Evolutionary conservation across 352 stramenopile species (phyloP).

Genomic region (Phytopythium delawarense): DNA sequence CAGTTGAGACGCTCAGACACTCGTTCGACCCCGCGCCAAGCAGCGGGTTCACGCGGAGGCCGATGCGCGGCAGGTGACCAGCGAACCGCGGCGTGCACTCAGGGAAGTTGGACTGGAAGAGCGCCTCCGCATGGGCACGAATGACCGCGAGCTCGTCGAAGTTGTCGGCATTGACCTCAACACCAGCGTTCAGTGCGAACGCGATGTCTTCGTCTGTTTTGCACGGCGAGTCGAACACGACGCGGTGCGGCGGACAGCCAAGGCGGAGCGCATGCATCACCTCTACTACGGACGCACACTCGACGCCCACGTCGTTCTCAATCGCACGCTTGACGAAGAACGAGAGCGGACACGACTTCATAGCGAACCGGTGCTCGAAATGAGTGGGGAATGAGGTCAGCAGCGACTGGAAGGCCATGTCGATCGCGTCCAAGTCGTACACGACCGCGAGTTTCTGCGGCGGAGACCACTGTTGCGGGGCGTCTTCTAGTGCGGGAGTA

Average conservation of each 20-base stretch:
- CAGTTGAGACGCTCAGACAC: constrained; percentile 83
- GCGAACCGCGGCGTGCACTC: constrained; percentile 54
- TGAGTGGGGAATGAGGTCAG: constrained; percentile 78
- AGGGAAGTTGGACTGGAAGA: constrained; percentile 83
- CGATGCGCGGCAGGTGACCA: constrained; percentile 71
- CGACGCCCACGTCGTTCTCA: constrained; percentile 69
- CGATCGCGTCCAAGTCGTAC: constrained; percentile 84
- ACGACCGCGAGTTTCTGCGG: constrained; percentile 63
- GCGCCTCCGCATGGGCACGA: constrained; percentile 74
- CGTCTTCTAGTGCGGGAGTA: background rate
- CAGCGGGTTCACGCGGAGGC: constrained; percentile 90
- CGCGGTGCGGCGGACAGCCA: constrained; percentile 60
- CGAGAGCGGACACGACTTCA: constrained; percentile 88
- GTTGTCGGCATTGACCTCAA: constrained; percentile 91
- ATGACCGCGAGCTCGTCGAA: constrained; percentile 87
- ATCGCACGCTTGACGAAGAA: constrained; percentile 82
- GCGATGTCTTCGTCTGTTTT: constrained; percentile 89
- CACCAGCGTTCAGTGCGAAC: constrained; percentile 77
- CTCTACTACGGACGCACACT: constrained; percentile 83
- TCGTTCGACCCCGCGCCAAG: constrained; percentile 85
- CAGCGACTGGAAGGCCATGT: constrained; percentile 79
- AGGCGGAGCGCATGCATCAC: constrained; percentile 75
- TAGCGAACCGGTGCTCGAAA: constrained; percentile 86
- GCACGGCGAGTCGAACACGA: constrained; percentile 92
- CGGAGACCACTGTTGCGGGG: constrained; percentile 7